Percentiles rank a stretch among this genome's conserved stretches.
Evolutionary conservation across 2,329 filamentous ascomycete species (phyloP).

Genomic region (Alternaria sp.): DNA sequence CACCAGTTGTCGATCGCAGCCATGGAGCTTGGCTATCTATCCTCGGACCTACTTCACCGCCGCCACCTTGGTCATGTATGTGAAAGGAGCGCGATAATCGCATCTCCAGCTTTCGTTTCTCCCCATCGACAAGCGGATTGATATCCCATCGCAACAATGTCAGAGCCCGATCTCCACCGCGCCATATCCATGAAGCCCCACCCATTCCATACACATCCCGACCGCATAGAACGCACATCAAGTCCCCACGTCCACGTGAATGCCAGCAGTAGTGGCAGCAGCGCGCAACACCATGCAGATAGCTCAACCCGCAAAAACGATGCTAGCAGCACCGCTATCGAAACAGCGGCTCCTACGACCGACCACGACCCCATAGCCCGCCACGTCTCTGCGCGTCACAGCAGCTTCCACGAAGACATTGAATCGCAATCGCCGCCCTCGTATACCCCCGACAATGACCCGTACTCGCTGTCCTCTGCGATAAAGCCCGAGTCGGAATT

Average conservation of each 20-base stretch:
- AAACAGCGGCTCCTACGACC: conserved; percentile 41
- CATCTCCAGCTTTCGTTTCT: background rate
- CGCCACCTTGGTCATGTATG: background rate
- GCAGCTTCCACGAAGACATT: conserved; percentile 47
- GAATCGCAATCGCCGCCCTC: conserved; percentile 64
- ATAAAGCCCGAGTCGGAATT: conserved; percentile 83
- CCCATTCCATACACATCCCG: conserved; percentile 50
- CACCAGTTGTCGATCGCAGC: background rate
- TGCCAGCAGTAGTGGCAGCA: conserved; percentile 21
- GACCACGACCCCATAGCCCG: conserved; percentile 48
- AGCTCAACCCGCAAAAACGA: conserved; percentile 29
- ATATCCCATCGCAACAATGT: conserved; percentile 36
- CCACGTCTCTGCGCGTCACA: conserved; percentile 34
- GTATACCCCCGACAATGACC: conserved; percentile 74
- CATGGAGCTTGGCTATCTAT: background rate
- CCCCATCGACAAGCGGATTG: background rate
- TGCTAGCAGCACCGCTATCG: conserved; percentile 53
- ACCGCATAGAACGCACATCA: conserved; percentile 39
- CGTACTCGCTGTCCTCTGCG: conserved; percentile 78
- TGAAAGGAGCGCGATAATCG: background rate
- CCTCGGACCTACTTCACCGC: conserved; percentile 3
- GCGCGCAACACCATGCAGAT: conserved; percentile 24
- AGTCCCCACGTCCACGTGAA: conserved; percentile 35
- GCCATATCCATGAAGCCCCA: conserved; percentile 59
- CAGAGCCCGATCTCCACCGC: conserved; percentile 58